Conservation (phyloP, 148 eudicot species). For the Nepenthes gracilis region DNA sequence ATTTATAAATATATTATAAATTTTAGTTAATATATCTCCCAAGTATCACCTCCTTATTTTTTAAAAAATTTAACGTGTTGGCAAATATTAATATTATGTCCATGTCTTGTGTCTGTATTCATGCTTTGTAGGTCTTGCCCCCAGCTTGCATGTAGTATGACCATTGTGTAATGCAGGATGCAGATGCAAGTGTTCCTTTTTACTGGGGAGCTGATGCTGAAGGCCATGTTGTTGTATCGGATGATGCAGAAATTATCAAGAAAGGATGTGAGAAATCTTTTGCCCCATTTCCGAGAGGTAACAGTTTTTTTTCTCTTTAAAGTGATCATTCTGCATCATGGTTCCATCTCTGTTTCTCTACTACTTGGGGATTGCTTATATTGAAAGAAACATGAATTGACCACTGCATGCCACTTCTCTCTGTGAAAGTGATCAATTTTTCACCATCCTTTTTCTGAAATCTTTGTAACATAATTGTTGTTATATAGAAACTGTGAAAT, state of each 20-base stretch:
- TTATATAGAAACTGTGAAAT: too few species aligned
- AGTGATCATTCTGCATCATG: not conserved
- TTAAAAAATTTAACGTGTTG: too few species aligned
- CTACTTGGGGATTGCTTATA: too few species aligned
- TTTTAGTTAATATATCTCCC: too few species aligned
- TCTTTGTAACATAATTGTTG: too few species aligned
- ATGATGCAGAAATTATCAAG: constrained; percentile 55
- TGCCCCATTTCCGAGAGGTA: constrained; percentile 97
- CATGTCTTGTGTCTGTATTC: not conserved
- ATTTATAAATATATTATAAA: too few species aligned
- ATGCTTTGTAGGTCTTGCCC: not conserved
- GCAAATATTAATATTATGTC: constrained; percentile 24
- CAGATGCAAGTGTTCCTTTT: constrained; percentile 85
- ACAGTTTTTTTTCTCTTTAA: not conserved
- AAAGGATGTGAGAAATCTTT: constrained; percentile 83
- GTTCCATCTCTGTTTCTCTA: not conserved
- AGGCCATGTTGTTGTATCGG: constrained; percentile 66
- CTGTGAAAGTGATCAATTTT: too few species aligned
- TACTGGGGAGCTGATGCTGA: constrained; percentile 95
- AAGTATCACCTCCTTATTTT: too few species aligned
- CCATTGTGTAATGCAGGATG: constrained; percentile 41
- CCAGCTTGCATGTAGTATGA: not conserved
- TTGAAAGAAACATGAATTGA: too few species aligned
- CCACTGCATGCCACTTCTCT: too few species aligned
- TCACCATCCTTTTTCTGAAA: too few species aligned